These are phyloP conservation scores for Leccinum obscurum DNA, from an alignment of 768 basidiomycete species.

Conservation along the genomic window DNA sequence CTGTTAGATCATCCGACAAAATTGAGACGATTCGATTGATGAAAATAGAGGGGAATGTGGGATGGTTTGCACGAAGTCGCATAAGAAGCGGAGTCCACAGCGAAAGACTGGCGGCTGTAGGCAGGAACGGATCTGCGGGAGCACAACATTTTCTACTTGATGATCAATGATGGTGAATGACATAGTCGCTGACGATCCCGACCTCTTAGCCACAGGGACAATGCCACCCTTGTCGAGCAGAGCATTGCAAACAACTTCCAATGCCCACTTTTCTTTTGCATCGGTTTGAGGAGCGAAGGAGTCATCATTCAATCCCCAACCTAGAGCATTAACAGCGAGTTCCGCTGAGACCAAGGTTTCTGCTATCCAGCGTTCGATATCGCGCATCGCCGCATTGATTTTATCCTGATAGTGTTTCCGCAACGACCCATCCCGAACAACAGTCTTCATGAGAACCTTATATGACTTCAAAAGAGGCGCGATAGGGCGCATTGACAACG, in stretches of 20 bases:
- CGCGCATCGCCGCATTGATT: conserved; percentile 50
- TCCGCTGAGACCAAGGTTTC: conserved; percentile 69
- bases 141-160: conserved; percentile 54
- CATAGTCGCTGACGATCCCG: conserved; percentile 17
- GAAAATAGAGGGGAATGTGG: conserved; percentile 52
- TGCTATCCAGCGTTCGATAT: conserved; percentile 76
- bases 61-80: conserved; percentile 57
- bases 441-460: conserved; percentile 64
- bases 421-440: conserved; percentile 65
- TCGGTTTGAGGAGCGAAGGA: conserved; percentile 42
- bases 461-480: conserved; percentile 71
- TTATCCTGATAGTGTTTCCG: conserved; percentile 49
- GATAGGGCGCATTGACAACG: conserved; percentile 52
- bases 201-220: conserved; percentile 87
- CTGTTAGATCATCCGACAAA: conserved; percentile 27
- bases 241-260: conserved; percentile 65
- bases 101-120: conserved; percentile 51
- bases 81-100: conserved; percentile 68
- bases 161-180: conserved; percentile 4
- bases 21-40: conserved; percentile 43
- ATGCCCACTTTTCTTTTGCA: conserved; percentile 61
- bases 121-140: conserved; percentile 43
- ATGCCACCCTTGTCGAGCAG: conserved; percentile 72
- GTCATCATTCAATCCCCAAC: conserved; percentile 42
- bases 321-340: conserved; percentile 43